Percentiles rank a stretch among this genome's conserved stretches.
Evolutionary conservation across 2,329 filamentous ascomycete species (phyloP).

Genomic region (Beauveria rudraprayagi): DNA sequence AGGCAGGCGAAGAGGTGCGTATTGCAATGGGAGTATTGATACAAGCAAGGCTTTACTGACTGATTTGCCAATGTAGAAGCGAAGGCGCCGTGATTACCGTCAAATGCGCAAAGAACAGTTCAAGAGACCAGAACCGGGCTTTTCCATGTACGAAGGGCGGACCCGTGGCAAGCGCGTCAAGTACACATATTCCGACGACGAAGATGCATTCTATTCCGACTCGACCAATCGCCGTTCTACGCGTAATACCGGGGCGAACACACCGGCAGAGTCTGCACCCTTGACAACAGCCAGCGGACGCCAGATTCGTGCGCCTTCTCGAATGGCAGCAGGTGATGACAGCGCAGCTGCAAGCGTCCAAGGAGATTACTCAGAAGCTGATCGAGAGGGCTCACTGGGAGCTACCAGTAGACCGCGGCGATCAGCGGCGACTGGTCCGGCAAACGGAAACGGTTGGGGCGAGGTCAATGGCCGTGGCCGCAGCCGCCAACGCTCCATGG

Average conservation of each 20-base stretch:
- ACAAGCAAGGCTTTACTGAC: conserved; percentile 13
- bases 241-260: conserved; percentile 66
- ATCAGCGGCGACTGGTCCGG: conserved; percentile 40
- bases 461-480: conserved; percentile 24
- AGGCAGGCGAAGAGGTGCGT: conserved; percentile 80
- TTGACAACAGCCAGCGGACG: conserved; percentile 78
- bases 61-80: conserved; percentile 54
- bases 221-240: conserved; percentile 60
- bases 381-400: conserved; percentile 32
- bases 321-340: conserved; percentile 52
- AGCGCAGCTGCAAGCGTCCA: conserved; percentile 40
- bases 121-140: conserved; percentile 76
- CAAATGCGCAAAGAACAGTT: conserved; percentile 80
- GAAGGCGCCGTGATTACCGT: conserved; percentile 85
- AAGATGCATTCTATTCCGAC: conserved; percentile 61
- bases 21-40: background rate
- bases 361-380: conserved; percentile 33
- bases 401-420: conserved; percentile 42
- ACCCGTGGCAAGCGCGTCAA: conserved; percentile 94
- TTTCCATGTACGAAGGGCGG: conserved; percentile 90
- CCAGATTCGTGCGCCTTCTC: conserved; percentile 63
- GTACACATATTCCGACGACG: conserved; percentile 91
- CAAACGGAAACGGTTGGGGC: conserved; percentile 47
- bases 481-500: conserved; percentile 38
- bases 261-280: conserved; percentile 58